Percentiles rank a stretch among this genome's conserved stretches.
phyloP scores from a whole-genome alignment of 495 filamentous ascomycete species.

The Pseudomonodictys pantanalensis region DNA sequence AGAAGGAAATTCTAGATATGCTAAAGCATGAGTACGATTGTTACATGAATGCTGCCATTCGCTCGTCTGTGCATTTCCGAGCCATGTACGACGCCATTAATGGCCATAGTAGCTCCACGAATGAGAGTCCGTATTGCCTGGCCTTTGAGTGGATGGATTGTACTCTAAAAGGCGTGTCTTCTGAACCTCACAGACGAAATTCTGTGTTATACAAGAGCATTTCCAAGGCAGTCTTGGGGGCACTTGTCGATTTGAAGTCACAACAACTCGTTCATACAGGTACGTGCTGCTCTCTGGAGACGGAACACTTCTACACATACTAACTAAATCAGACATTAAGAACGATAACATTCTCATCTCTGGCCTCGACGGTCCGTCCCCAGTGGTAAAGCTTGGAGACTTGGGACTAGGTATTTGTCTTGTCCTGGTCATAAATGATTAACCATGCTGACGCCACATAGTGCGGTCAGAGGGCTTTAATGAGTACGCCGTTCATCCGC shows the following conservation, averaged over 20 bases:
- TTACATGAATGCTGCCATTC: neutral
- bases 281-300: neutral
- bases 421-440: neutral
- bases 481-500: neutral
- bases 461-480: neutral
- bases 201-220: neutral
- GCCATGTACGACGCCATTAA: neutral
- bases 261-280: neutral
- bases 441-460: neutral
- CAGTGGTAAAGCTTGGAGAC: neutral
- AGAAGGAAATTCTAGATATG: neutral
- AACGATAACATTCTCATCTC: neutral
- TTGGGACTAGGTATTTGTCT: neutral
- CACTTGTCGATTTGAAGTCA: neutral
- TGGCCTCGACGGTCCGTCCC: neutral
- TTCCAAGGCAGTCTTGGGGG: neutral
- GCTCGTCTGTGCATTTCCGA: neutral
- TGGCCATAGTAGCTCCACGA: neutral
- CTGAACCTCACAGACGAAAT: neutral
- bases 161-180: neutral
- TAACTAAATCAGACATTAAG: neutral
- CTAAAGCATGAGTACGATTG: neutral
- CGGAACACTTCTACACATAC: neutral
- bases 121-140: neutral
- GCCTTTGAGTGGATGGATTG: neutral